A percentile compares a stretch with the other conserved stretches of the same genome.
Conservation (phyloP, 192 early-diverging fungal species). For the Rhizophagus sp. region DNA sequence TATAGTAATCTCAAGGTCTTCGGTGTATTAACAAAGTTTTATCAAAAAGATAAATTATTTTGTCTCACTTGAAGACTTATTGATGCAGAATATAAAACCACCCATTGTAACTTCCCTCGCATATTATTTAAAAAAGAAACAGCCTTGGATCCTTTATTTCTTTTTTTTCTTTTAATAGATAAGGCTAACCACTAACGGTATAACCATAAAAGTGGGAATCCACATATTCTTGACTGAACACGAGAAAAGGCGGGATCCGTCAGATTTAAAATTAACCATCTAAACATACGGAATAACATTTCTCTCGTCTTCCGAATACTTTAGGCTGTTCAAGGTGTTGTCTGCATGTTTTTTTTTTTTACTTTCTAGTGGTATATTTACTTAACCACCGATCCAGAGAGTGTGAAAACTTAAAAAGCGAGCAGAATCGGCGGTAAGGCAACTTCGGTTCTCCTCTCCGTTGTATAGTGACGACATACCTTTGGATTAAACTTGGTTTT, state of each 20-base stretch:
- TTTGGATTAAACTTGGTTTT: not conserved
- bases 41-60: not conserved
- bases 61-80: not conserved
- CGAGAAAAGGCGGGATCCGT: not conserved
- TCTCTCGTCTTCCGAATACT: not conserved
- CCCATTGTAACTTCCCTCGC: not conserved
- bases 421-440: slow-evolving; percentile 23
- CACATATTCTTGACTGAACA: not conserved
- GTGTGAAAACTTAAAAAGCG: not conserved
- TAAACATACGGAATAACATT: not conserved
- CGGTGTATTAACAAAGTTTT: not conserved
- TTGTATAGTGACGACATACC: slow-evolving; percentile 22
- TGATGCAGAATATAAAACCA: not conserved
- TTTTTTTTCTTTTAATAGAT: not conserved
- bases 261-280: not conserved
- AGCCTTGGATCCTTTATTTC: not conserved
- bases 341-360: not conserved
- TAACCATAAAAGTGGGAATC: not conserved
- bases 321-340: not conserved
- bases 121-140: not conserved
- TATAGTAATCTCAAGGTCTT: not conserved
- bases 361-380: not conserved
- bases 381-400: slow-evolving; percentile 13
- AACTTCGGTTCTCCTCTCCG: slow-evolving; percentile 16
- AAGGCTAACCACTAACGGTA: not conserved